phyloP scores from a whole-genome alignment of 176 grass and related monocot genomes.

The Ananas comosus region DNA sequence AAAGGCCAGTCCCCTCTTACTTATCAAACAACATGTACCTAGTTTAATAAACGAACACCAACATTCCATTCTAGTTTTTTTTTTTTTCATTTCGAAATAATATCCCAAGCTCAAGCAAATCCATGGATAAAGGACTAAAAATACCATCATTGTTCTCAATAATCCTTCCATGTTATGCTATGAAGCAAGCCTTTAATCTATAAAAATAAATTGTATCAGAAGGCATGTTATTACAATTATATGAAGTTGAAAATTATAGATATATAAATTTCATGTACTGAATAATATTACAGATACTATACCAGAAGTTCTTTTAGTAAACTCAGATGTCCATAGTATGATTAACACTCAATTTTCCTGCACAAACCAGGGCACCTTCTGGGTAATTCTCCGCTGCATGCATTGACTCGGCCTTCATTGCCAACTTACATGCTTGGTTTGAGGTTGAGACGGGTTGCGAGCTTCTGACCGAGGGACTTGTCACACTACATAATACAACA shows the following conservation, averaged over 20 bases:
- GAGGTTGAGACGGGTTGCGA: conserved; percentile 58
- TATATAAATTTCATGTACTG: background rate
- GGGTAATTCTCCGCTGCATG: background rate
- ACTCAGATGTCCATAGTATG: background rate
- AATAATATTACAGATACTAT: background rate
- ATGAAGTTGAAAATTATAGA: background rate
- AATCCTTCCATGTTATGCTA: background rate
- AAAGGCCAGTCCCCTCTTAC: too few relatives aligned
- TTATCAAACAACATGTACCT: too few relatives aligned
- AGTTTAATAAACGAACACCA: too few relatives aligned
- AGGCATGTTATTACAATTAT: background rate
- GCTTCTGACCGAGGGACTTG: conserved; percentile 87
- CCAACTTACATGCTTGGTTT: conserved; percentile 73
- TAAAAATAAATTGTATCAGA: background rate
- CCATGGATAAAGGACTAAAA: too few relatives aligned
- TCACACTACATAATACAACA: conserved; percentile 46
- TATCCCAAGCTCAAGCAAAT: too few relatives aligned
- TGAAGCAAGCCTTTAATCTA: background rate
- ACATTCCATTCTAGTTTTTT: too few relatives aligned
- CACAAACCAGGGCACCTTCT: background rate
- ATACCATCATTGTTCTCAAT: background rate
- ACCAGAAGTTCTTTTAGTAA: background rate
- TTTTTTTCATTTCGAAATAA: too few relatives aligned
- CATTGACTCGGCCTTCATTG: background rate
- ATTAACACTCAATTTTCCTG: background rate